Conservation (phyloP, 2,329 filamentous ascomycete species). For the Neurospora sp. region DNA sequence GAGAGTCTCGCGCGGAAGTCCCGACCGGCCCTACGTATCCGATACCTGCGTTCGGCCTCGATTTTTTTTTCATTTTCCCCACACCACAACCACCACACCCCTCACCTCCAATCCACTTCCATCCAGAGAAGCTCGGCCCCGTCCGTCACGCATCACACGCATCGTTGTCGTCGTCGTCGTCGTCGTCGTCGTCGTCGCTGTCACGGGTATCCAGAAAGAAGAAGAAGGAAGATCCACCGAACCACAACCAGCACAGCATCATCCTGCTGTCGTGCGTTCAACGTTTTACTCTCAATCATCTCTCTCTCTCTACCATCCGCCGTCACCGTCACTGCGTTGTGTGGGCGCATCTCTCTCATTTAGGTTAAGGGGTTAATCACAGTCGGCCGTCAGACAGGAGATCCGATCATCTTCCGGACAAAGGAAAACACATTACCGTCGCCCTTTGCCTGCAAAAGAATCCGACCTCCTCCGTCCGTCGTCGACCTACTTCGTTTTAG, state of each 20-base stretch:
- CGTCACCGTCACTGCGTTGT: conserved; percentile 14
- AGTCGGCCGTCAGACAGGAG: conserved; percentile 16
- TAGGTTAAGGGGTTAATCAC: conserved; percentile 16
- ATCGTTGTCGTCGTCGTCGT: neutral
- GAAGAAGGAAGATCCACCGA: neutral
- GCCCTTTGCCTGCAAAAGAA: conserved; percentile 16
- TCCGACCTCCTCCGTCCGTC: conserved; percentile 15
- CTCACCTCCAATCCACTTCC: conserved; percentile 21
- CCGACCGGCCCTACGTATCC: conserved; percentile 44
- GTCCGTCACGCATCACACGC: conserved; percentile 6
- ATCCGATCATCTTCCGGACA: conserved; percentile 17
- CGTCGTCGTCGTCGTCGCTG: neutral
- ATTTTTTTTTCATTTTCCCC: conserved; percentile 26
- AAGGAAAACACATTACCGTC: conserved; percentile 15
- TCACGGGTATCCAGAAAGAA: neutral
- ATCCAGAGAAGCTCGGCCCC: conserved; percentile 11
- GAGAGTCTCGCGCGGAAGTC: conserved; percentile 43
- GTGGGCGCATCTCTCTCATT: conserved; percentile 21
- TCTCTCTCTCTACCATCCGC: neutral
- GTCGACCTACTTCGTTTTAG: conserved; percentile 14
- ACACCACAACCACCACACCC: conserved; percentile 20
- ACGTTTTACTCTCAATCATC: conserved; percentile 6
- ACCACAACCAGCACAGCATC: neutral
- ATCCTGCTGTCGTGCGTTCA: conserved; percentile 11
- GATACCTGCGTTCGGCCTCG: conserved; percentile 36